These are phyloP conservation scores for Sisymbrium irio DNA, from an alignment of 345 rosid species.

Conservation along the genomic window DNA sequence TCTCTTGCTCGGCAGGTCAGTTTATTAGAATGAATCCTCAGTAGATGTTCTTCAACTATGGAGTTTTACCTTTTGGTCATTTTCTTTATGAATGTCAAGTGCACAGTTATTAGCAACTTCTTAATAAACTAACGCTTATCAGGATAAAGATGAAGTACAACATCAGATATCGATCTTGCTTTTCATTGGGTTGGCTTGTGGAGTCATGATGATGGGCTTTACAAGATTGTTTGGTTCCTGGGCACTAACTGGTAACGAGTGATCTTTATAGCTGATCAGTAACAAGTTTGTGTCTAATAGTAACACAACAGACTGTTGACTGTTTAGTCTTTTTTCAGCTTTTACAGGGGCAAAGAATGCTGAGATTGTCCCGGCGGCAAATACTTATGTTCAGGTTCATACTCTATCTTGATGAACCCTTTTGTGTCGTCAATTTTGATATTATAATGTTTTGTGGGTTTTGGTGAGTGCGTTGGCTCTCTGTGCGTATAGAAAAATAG, in stretches of 20 bases:
- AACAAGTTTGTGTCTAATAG: conserved; percentile 8
- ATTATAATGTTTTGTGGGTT: conserved; percentile 16
- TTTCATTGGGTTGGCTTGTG: conserved; percentile 69
- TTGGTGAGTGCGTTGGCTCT: not conserved
- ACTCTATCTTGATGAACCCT: conserved; percentile 8
- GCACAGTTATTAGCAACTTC: conserved; percentile 2
- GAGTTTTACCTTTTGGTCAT: not conserved
- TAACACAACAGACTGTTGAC: conserved; percentile 12
- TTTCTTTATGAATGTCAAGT: not conserved
- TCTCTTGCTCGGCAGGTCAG: conserved; percentile 51
- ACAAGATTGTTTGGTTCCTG: conserved; percentile 67
- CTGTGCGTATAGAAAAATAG: not conserved
- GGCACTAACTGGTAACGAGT: conserved; percentile 68
- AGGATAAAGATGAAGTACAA: conserved; percentile 81
- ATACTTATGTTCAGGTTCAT: conserved; percentile 80
- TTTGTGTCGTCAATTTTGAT: not conserved
- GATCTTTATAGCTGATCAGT: not conserved
- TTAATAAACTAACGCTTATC: conserved; percentile 25
- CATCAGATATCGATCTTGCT: conserved; percentile 89
- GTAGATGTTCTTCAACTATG: not conserved
- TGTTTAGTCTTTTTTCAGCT: conserved; percentile 45
- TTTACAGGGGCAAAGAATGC: conserved; percentile 71
- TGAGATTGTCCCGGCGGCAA: conserved; percentile 77
- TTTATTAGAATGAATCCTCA: not conserved
- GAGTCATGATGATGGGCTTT: conserved; percentile 63